Evolutionary conservation across 164 flowering plant species (phyloP).

Genomic region (Aristolochia californica): DNA sequence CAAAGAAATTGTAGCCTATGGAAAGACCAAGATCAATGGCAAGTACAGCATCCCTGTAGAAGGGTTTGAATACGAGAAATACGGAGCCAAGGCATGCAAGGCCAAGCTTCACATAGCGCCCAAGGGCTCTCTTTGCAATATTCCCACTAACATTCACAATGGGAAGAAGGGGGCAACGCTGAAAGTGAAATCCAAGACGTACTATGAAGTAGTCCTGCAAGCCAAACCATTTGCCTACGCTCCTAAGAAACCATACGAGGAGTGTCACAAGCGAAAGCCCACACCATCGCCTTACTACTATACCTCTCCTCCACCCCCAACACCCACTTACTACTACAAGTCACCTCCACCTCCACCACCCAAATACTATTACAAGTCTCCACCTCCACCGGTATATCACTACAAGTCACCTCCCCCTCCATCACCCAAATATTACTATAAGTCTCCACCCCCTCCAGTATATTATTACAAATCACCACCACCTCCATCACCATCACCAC

Average conservation of each 20-base stretch:
- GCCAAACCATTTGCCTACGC: conserved; percentile 69
- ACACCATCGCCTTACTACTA: conserved; percentile 12
- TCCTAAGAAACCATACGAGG: conserved; percentile 49
- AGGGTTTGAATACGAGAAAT: conserved; percentile 43
- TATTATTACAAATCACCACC: conserved; percentile 17
- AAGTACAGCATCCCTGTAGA: conserved; percentile 43
- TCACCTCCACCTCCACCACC: conserved; percentile 28
- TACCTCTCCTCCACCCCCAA: conserved; percentile 20
- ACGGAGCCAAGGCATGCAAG: conserved; percentile 43
- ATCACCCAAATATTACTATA: conserved; percentile 17
- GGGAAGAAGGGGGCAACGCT: conserved; percentile 45
- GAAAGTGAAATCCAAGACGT: conserved; percentile 40
- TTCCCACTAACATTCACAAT: conserved; percentile 40
- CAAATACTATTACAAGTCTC: conserved; percentile 23
- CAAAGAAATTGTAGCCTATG: conserved; percentile 44
- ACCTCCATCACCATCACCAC: conserved; percentile 20
- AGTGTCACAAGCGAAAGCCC: conserved; percentile 29
- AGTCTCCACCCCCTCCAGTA: conserved; percentile 22
- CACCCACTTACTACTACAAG: conserved; percentile 8
- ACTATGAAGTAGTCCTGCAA: conserved; percentile 44
- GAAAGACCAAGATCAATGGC: conserved; percentile 60
- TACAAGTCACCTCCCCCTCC: conserved; percentile 26
- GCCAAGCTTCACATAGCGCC: conserved; percentile 59
- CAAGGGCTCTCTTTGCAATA: conserved; percentile 49
- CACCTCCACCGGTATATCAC: conserved; percentile 33